Base-by-base conservation (phyloP, 1,284 basidiomycete species). In the Termitomyces sp. region DNA sequence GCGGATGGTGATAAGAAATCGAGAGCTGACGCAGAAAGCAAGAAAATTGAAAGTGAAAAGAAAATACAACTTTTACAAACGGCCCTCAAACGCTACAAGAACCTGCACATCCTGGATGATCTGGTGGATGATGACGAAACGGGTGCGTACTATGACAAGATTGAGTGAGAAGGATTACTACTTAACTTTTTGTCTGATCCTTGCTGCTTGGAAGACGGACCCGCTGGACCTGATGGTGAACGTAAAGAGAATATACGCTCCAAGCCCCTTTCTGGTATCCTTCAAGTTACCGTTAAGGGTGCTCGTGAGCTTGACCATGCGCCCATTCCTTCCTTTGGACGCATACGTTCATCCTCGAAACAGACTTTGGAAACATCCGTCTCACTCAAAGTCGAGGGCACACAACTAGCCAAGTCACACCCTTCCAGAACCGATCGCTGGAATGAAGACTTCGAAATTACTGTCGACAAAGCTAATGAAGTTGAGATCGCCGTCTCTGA, bases 381-480 rank as follows among this genome's bases (percentile, higher is more conserved):
- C 45, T 92, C 92, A 34, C 83, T 99, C 74, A 98, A 98, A 68
- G 91, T 99, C 17, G 97, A 99, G 77, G 95, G 97, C 40, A 94
- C 90, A 19, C 92, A 95, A 62, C 83, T 92, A 6, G 95, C 93
- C 7, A 86, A 90, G 55, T 96, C 96, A 0, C 94, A 97, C 66
- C 90, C 93, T 6, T 90, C 93, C 19, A 86, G 94, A 59, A 96
- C 88, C 46, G 97, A 99, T 72, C 86, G 90, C 47, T 99, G 97
- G 97, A 92, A 94, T 69, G 96, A 99, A 72, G 91, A 94, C 57
- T 98, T 99, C 61, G 92, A 97, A 70, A 92, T 99, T 58, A 82
- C 89, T 1, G 92, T 99, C 49, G 96, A 98, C 75, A 98, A 98
- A 71, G 95, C 95, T 34, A 98, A 96, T 69, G 97, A 99, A 78